Evolutionary conservation across 805 yeast species (phyloP).

Genomic region (Lipomyces kockii): DNA sequence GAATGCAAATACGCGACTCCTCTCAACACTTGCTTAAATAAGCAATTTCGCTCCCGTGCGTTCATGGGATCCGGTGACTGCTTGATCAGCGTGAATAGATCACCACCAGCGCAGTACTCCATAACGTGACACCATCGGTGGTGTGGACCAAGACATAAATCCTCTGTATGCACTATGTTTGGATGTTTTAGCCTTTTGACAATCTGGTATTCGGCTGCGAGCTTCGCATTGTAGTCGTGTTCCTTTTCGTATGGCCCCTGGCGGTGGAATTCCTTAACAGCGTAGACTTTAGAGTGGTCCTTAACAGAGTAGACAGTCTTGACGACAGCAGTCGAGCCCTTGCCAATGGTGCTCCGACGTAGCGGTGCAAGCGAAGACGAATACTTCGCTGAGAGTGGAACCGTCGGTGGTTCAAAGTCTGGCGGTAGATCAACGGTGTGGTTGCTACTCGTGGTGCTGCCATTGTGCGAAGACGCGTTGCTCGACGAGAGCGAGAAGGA

Average conservation of each 20-base stretch:
- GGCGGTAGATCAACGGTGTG: conserved; percentile 18
- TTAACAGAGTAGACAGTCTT: conserved; percentile 35
- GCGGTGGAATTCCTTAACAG: conserved; percentile 84
- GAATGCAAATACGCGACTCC: conserved; percentile 89
- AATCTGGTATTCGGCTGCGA: conserved; percentile 83
- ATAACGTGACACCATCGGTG: conserved; percentile 50
- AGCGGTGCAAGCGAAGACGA: conserved; percentile 25
- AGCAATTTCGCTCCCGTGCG: conserved; percentile 85
- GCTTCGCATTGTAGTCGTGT: conserved; percentile 62
- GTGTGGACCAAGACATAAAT: conserved; percentile 49
- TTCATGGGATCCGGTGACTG: conserved; percentile 79
- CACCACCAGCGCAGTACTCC: conserved; percentile 89
- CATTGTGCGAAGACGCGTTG: conserved; percentile 1
- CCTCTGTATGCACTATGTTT: conserved; percentile 77
- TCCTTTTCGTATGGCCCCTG: conserved; percentile 57
- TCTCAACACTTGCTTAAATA: conserved; percentile 79
- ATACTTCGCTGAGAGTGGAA: conserved; percentile 33
- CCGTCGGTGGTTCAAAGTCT: conserved; percentile 28
- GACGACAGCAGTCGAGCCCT: conserved; percentile 46
- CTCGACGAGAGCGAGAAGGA: conserved; percentile 6
- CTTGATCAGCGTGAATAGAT: conserved; percentile 76
- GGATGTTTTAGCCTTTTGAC: conserved; percentile 76
- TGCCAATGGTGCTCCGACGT: conserved; percentile 39
- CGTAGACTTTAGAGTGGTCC: conserved; percentile 53
- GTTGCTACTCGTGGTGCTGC: conserved; percentile 1